Conservation (phyloP, 805 yeast species). For the Maudiozyma saulgeensis region DNA sequence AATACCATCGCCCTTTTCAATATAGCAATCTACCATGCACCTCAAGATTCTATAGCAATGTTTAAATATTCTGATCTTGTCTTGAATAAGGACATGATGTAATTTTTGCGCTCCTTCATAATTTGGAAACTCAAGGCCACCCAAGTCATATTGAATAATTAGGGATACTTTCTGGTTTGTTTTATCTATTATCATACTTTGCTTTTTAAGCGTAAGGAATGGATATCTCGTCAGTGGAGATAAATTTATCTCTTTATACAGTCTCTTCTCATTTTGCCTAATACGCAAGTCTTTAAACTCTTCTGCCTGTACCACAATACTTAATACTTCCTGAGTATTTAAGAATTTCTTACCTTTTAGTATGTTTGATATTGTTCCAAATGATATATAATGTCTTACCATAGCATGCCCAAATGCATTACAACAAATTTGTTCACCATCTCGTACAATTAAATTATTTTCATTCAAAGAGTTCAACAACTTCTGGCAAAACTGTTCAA, state of each 20-base stretch:
- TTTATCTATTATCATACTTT: slow-evolving; percentile 16
- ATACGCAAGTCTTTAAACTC: slow-evolving; percentile 36
- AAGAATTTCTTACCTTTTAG: slow-evolving; percentile 14
- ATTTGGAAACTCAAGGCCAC: slow-evolving; percentile 39
- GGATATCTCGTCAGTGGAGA: slow-evolving; percentile 34
- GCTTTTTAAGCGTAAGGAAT: slow-evolving; percentile 23
- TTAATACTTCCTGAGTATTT: slow-evolving; percentile 15
- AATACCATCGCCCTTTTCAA: slow-evolving; percentile 33
- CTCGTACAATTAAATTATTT: slow-evolving; percentile 25
- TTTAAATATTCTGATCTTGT: slow-evolving; percentile 35
- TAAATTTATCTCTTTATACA: slow-evolving; percentile 36
- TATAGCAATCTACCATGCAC: slow-evolving; percentile 37
- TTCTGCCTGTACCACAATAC: slow-evolving; percentile 27
- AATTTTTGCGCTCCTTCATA: slow-evolving; percentile 34
- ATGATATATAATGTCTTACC: slow-evolving; percentile 39
- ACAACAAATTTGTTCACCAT: slow-evolving; percentile 16
- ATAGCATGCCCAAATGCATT: slow-evolving; percentile 40
- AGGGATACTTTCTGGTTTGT: slow-evolving; percentile 33
- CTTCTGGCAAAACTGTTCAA: slow-evolving; percentile 29
- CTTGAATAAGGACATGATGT: slow-evolving; percentile 35
- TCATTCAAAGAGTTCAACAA: slow-evolving; percentile 27
- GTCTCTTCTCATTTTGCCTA: slow-evolving; percentile 36
- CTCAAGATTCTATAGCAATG: slow-evolving; percentile 35
- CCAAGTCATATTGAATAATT: slow-evolving; percentile 41
- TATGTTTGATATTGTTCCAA: slow-evolving; percentile 35